Percentiles rank a stretch among this genome's conserved stretches.
phyloP scores from a whole-genome alignment of 83 land plant genomes.

The Thuja plicata region DNA sequence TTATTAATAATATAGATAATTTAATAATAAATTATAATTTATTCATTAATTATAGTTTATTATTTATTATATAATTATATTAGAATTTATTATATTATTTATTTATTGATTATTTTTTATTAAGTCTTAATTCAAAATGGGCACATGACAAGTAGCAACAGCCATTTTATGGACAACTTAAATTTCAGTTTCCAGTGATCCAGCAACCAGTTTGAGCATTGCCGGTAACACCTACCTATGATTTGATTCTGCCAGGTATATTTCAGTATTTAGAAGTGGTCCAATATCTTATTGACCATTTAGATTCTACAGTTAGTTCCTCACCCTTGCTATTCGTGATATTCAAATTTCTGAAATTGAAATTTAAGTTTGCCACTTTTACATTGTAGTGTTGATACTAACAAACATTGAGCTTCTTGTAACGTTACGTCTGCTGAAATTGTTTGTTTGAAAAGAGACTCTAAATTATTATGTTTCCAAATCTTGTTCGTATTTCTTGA shows the following conservation, averaged over 20 bases:
- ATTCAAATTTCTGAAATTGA: not conserved
- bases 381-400: not conserved
- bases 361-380: not conserved
- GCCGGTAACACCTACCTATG: not conserved
- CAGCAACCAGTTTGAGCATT: not conserved
- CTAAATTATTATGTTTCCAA: not conserved
- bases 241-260: not conserved
- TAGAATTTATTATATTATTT: too few relatives aligned
- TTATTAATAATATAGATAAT: too few relatives aligned
- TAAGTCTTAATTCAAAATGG: too few relatives aligned
- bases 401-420: not conserved
- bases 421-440: not conserved
- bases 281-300: not conserved
- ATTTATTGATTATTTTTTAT: too few relatives aligned
- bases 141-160: too few relatives aligned
- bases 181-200: not conserved
- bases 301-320: not conserved
- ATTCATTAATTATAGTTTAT: too few relatives aligned
- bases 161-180: not conserved
- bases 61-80: too few relatives aligned
- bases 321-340: not conserved
- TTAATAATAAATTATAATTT: too few relatives aligned
- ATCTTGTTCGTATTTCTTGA: not conserved
- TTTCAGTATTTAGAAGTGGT: not conserved
- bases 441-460: not conserved